Percentiles rank a stretch among this genome's conserved stretches.
Evolutionary conservation across 1,284 basidiomycete genomes (phyloP).

Genomic region (Rhodotorula sp.): DNA sequence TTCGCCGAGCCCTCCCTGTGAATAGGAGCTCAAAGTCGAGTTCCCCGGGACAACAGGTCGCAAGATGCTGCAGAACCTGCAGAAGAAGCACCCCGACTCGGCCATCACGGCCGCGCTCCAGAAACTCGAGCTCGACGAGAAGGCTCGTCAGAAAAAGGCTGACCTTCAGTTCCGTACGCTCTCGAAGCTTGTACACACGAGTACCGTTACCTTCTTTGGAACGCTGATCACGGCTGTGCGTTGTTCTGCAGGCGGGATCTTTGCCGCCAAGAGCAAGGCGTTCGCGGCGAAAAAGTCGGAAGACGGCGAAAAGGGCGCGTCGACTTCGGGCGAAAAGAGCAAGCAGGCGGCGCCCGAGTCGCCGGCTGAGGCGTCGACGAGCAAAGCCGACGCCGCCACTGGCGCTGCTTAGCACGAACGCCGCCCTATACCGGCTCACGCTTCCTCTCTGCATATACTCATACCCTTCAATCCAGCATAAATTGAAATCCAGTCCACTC

Average conservation of each 20-base stretch:
- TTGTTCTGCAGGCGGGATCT: conserved; percentile 8
- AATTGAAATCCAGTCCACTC: neutral
- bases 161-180: conserved; percentile 14
- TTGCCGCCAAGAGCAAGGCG: neutral
- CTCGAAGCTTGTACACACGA: neutral
- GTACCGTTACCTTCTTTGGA: neutral
- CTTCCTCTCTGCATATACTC: neutral
- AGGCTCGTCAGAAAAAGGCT: neutral
- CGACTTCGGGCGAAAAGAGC: neutral
- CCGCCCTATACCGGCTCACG: neutral
- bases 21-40: too few relatives aligned
- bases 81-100: conserved; percentile 23
- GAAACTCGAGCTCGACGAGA: conserved; percentile 16
- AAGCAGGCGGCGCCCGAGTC: neutral
- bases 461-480: neutral
- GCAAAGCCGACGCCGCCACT: neutral
- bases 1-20: too few relatives aligned
- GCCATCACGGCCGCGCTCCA: conserved; percentile 21
- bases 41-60: conserved; percentile 8
- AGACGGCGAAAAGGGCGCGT: neutral
- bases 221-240: too few relatives aligned
- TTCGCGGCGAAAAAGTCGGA: too few relatives aligned
- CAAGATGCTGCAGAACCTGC: conserved; percentile 21
- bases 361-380: neutral
- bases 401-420: neutral